These are phyloP conservation scores for Hippophae gyantsensis DNA, from an alignment of 306 rosid species.

Conservation along the genomic window DNA sequence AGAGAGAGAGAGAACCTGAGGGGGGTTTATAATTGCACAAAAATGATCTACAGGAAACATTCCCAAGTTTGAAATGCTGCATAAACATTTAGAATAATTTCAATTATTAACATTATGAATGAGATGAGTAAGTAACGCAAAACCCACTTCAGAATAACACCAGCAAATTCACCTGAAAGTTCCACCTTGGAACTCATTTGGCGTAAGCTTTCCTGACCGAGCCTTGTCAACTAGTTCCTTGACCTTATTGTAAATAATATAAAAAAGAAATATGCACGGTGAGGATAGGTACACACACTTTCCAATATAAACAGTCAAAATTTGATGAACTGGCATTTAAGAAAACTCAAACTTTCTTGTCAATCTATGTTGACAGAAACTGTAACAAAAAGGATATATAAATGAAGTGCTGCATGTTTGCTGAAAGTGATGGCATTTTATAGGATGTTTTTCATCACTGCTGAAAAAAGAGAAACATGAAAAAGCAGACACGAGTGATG, in stretches of 20 bases:
- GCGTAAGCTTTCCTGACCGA: slow-evolving; percentile 74
- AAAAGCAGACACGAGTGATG: neutral
- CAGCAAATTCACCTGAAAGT: slow-evolving; percentile 68
- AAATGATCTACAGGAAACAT: slow-evolving; percentile 95
- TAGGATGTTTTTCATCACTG: no score
- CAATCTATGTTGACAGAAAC: neutral
- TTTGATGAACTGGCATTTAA: no score
- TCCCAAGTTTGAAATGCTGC: slow-evolving; percentile 99
- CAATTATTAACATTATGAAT: slow-evolving; percentile 15
- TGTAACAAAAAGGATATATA: neutral
- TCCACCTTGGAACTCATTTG: slow-evolving; percentile 93
- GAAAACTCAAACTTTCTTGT: neutral
- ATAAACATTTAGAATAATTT: slow-evolving; percentile 20
- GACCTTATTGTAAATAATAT: slow-evolving; percentile 33
- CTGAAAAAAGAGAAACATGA: neutral
- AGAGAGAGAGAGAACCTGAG: slow-evolving; percentile 49
- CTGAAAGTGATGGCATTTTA: no score
- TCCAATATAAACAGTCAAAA: neutral
- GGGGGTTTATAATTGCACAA: slow-evolving; percentile 96
- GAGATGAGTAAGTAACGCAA: slow-evolving; percentile 3
- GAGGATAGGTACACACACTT: slow-evolving; percentile 7
- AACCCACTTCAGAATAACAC: slow-evolving; percentile 11
- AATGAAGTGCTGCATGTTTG: neutral
- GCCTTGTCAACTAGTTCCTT: slow-evolving; percentile 93
- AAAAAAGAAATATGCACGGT: slow-evolving; percentile 2